Base-by-base conservation (phyloP, 441 rosid species). In the Geranium incanum region DNA sequence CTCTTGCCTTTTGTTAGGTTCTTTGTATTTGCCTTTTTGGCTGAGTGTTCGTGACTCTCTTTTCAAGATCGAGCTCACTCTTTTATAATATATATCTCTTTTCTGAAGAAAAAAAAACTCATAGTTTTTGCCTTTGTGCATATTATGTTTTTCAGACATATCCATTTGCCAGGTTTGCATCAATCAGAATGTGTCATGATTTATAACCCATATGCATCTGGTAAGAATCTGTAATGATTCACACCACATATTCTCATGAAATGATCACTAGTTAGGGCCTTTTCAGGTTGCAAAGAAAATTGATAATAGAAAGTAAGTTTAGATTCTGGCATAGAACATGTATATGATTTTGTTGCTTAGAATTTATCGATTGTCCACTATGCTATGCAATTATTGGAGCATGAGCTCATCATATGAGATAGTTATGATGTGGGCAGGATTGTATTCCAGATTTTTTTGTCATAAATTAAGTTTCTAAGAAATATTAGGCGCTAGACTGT, bases 171-270 rank as follows among this genome's bases (percentile, higher is more conserved):
- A 21, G 16, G 36, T 18, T 6, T 7, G 41, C 39, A 50, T 43
- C 41, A 5, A 2, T 16, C 13, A 36, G 38, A 19, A 37, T 66
- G 8, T 50, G 15, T 52, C 70, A 12, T 36, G 8, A 36, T 33
- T 50, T 66, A 66, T n/a, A 15, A 28, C 33, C 16, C 33, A 23
- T 48, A 43, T 65, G 65, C 63, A 23, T 45, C 69, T 45, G 36
- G n/a, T 6, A 71, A 33, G 43, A 23, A 33, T 21, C 5, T 72
- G 3, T 8, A 43, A 52, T 52, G 60, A 52, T 52, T 52, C 18
- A 13, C 15, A 52, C 60, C 18, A 52, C 60, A n/a, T n/a, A 52
- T 52, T 52, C 60, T 52, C 18, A 52, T 52, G 19, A 52, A 52
- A 52, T 52, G 18, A n/a, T 52, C 60, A 52, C 6, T 13, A 52